These are phyloP conservation scores for Phlebopus sp. DNA, from an alignment of 1,284 basidiomycete genomes.

Conservation along the genomic window DNA sequence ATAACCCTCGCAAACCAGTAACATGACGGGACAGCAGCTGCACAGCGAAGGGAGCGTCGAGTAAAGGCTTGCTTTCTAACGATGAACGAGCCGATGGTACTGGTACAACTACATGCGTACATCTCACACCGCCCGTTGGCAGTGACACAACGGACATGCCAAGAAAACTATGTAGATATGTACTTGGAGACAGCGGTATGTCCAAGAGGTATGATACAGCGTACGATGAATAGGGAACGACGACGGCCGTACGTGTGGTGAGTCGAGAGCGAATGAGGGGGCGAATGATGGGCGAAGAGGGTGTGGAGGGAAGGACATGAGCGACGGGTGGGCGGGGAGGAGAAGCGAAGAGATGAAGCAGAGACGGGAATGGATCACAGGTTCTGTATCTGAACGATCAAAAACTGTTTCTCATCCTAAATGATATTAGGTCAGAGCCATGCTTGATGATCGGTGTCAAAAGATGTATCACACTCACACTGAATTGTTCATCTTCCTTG, in stretches of 20 bases:
- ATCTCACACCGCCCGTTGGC: conserved; percentile 1
- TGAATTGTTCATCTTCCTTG: conserved; percentile 98
- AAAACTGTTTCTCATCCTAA: conserved; percentile 94
- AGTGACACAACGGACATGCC: background rate
- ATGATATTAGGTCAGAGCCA: background rate
- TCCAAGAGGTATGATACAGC: conserved; percentile 6
- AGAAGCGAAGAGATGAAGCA: background rate
- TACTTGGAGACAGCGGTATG: background rate
- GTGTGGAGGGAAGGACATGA: conserved; percentile 1
- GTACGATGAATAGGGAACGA: conserved; percentile 4
- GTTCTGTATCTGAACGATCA: conserved; percentile 86
- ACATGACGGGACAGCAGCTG: too few relatives aligned
- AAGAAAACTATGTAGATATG: background rate
- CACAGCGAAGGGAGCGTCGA: too few relatives aligned
- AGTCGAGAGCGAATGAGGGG: conserved; percentile 7
- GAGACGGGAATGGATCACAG: conserved; percentile 42
- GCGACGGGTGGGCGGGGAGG: background rate
- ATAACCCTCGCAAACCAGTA: too few relatives aligned
- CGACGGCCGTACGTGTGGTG: conserved; percentile 4
- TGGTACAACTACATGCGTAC: conserved; percentile 2
- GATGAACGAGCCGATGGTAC: too few relatives aligned
- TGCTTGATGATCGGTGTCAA: too few relatives aligned
- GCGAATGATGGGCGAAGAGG: conserved; percentile 9
- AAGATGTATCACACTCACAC: conserved; percentile 42
- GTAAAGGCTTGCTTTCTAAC: background rate